A percentile compares a stretch with the other conserved stretches of the same genome.
Evolutionary conservation across 2,329 filamentous ascomycete genomes (phyloP).

Genomic region (Colletotrichum lentis): DNA sequence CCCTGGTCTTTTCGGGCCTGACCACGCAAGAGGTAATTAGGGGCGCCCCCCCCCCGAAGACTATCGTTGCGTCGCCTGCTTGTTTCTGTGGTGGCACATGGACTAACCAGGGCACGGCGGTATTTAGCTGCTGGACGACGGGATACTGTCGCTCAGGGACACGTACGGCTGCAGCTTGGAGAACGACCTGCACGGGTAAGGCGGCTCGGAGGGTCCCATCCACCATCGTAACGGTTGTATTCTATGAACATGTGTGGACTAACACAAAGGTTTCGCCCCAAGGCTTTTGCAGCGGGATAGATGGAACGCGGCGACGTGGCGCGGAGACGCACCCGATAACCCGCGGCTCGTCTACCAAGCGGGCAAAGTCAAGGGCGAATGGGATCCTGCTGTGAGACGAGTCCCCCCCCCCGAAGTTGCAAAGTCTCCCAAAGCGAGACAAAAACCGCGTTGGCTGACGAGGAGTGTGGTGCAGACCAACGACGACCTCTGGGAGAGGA

Average conservation of each 20-base stretch:
- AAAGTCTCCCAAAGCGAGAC: too few relatives aligned
- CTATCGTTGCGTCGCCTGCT: too few relatives aligned
- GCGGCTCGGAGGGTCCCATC: not conserved
- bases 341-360: conserved; percentile 40
- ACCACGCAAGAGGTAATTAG: conserved; percentile 48
- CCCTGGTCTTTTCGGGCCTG: conserved; percentile 42
- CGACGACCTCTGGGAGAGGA: conserved; percentile 42
- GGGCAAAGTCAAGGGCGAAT: conserved; percentile 41
- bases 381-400: conserved; percentile 39
- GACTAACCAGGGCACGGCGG: not conserved
- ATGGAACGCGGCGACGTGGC: conserved; percentile 21
- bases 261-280: conserved; percentile 14
- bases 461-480: conserved; percentile 38
- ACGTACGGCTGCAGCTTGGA: conserved; percentile 26
- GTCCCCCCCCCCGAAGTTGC: too few relatives aligned
- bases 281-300: conserved; percentile 15
- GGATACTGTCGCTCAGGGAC: conserved; percentile 41
- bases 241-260: not conserved
- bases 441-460: conserved; percentile 12
- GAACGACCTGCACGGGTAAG: conserved; percentile 42
- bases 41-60: too few relatives aligned
- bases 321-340: not conserved
- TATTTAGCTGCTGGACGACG: conserved; percentile 41
- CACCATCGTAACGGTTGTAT: not conserved
- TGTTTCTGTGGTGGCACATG: too few relatives aligned